phyloP scores from a whole-genome alignment of 345 rosid species.

The Murraya koenigii region DNA sequence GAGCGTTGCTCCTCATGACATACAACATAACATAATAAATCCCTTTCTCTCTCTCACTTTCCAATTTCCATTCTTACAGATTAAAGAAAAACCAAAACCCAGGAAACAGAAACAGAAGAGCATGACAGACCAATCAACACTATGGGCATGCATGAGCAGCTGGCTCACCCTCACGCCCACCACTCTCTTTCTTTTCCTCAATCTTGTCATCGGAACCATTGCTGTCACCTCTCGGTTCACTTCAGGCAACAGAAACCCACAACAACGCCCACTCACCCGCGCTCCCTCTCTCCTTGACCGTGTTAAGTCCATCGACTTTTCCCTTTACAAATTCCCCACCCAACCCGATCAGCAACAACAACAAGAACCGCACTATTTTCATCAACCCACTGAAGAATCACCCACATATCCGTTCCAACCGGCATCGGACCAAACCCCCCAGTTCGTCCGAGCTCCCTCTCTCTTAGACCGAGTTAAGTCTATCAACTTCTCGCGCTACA shows the following conservation, averaged over 20 bases:
- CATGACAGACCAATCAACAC: conserved; percentile 6
- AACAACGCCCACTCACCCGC: conserved; percentile 23
- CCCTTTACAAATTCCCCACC: conserved; percentile 31
- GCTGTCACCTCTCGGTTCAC: conserved; percentile 41
- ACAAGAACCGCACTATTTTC: background rate
- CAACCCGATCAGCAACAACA: conserved; percentile 1
- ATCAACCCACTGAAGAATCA: conserved; percentile 4
- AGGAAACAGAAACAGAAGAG: background rate
- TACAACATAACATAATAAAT: too few species aligned
- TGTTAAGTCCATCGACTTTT: conserved; percentile 45
- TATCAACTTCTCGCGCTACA: conserved; percentile 37
- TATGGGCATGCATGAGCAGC: conserved; percentile 26
- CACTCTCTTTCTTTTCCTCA: conserved; percentile 60
- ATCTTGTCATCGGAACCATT: conserved; percentile 63
- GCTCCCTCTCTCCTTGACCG: conserved; percentile 50
- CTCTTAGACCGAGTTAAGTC: conserved; percentile 51
- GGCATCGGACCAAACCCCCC: conserved; percentile 3
- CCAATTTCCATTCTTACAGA: too few species aligned
- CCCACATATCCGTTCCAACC: conserved; percentile 4
- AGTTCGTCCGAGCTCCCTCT: conserved; percentile 44
- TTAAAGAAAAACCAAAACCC: too few species aligned
- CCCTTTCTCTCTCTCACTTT: too few species aligned
- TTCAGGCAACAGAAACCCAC: conserved; percentile 16
- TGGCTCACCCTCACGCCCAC: conserved; percentile 59
- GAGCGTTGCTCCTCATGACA: too few species aligned